Percentiles rank a stretch among this genome's conserved stretches.
Evolutionary conservation across 1,139 yeast genomes (phyloP).

Genomic region (Candida sojae): DNA sequence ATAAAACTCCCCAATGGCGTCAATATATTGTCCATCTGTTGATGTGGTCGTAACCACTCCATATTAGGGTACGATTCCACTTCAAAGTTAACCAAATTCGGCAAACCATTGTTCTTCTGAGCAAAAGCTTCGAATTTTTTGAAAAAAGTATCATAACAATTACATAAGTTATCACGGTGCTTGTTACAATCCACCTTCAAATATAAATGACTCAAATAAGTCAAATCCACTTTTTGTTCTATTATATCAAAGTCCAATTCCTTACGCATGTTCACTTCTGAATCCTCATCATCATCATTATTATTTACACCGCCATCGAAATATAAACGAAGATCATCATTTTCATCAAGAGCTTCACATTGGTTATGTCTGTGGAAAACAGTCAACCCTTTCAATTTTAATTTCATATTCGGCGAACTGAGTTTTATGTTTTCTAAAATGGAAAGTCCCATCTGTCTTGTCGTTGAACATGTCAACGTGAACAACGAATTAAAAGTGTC

Average conservation of each 20-base stretch:
- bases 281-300: background rate
- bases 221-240: conserved; percentile 28
- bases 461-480: conserved; percentile 37
- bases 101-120: conserved; percentile 26
- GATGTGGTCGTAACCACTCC: conserved; percentile 44
- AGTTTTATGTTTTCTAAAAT: conserved; percentile 26
- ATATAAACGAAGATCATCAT: conserved; percentile 5
- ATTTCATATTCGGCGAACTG: conserved; percentile 21
- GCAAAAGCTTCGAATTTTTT: conserved; percentile 27
- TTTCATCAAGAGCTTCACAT: conserved; percentile 3
- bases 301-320: background rate
- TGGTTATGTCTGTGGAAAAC: conserved; percentile 35
- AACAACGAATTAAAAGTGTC: conserved; percentile 25
- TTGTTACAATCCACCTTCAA: conserved; percentile 38
- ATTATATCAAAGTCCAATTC: conserved; percentile 24
- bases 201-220: conserved; percentile 23
- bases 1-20: conserved; percentile 36
- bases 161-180: conserved; percentile 25
- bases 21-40: conserved; percentile 31
- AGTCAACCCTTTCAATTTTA: conserved; percentile 32
- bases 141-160: conserved; percentile 35
- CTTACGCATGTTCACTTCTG: conserved; percentile 16
- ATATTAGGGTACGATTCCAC: conserved; percentile 36
- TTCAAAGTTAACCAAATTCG: conserved; percentile 32
- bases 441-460: conserved; percentile 33